These are phyloP conservation scores for Scheffersomyces stambukii DNA, from an alignment of 1,139 yeast species.

Conservation along the genomic window DNA sequence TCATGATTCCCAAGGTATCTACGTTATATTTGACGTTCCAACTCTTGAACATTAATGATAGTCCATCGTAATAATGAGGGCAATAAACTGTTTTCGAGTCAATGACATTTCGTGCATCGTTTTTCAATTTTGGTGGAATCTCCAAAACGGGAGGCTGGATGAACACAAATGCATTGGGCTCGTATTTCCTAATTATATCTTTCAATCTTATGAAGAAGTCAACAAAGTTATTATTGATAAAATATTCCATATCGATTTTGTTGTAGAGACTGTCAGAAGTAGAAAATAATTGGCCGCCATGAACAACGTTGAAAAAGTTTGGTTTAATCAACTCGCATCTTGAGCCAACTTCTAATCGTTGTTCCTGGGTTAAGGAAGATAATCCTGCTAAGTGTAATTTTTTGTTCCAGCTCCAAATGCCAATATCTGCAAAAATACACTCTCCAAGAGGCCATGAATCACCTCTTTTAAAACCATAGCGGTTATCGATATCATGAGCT, in stretches of 20 bases:
- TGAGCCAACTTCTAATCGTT: slow-evolving; percentile 33
- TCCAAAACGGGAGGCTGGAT: slow-evolving; percentile 84
- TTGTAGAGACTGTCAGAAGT: slow-evolving; percentile 20
- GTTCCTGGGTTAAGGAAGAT: slow-evolving; percentile 16
- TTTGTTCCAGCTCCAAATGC: slow-evolving; percentile 59
- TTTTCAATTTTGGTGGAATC: slow-evolving; percentile 65
- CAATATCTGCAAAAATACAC: slow-evolving; percentile 77
- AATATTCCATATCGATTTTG: slow-evolving; percentile 50
- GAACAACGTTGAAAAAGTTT: slow-evolving; percentile 27
- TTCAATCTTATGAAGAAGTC: slow-evolving; percentile 53
- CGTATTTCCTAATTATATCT: slow-evolving; percentile 40
- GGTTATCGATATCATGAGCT: slow-evolving; percentile 42
- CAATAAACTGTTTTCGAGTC: slow-evolving; percentile 69
- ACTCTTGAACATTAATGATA: slow-evolving; percentile 83
- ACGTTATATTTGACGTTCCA: slow-evolving; percentile 80
- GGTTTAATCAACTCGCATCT: slow-evolving; percentile 27
- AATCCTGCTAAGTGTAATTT: slow-evolving; percentile 20
- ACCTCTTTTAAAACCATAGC: slow-evolving; percentile 68
- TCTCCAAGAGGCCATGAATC: slow-evolving; percentile 64
- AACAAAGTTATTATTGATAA: slow-evolving; percentile 60
- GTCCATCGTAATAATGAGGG: slow-evolving; percentile 91
- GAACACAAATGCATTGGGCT: slow-evolving; percentile 51
- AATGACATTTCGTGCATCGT: slow-evolving; percentile 44
- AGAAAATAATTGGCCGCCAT: slow-evolving; percentile 10
- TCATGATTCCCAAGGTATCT: slow-evolving; percentile 85